These are phyloP conservation scores for Blastobotrys raffinosifermentans DNA, from an alignment of 1,139 yeast species.

Conservation along the genomic window DNA sequence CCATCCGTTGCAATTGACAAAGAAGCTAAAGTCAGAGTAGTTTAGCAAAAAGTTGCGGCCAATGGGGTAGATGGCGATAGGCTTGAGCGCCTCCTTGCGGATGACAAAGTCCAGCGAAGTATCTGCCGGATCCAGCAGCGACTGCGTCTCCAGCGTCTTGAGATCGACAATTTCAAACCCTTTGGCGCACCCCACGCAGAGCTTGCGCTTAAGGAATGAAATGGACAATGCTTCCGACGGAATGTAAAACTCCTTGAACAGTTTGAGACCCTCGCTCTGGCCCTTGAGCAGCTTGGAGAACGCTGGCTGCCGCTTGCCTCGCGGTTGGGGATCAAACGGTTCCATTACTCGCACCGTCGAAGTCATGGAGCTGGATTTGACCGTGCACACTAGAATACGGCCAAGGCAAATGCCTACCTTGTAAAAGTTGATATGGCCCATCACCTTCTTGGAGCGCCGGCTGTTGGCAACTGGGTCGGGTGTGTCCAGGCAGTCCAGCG, in stretches of 20 bases:
- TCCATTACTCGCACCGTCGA: conserved; percentile 83
- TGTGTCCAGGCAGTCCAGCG: conserved; percentile 61
- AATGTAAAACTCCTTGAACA: conserved; percentile 71
- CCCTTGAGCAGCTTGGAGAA: conserved; percentile 46
- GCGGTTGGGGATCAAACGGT: conserved; percentile 54
- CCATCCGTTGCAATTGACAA: conserved; percentile 95
- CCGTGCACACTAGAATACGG: conserved; percentile 81
- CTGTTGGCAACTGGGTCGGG: conserved; percentile 61
- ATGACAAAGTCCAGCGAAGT: conserved; percentile 95
- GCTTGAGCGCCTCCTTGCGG: conserved; percentile 76
- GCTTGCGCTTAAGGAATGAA: conserved; percentile 78
- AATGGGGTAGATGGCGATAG: conserved; percentile 84
- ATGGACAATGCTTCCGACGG: conserved; percentile 88
- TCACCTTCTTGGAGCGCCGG: conserved; percentile 68
- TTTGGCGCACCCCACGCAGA: conserved; percentile 92
- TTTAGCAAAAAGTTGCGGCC: conserved; percentile 83
- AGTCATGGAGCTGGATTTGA: conserved; percentile 63
- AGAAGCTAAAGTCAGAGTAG: conserved; percentile 89
- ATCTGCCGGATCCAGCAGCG: conserved; percentile 89
- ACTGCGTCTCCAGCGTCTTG: conserved; percentile 70
- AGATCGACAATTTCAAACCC: conserved; percentile 90
- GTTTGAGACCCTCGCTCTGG: conserved; percentile 50
- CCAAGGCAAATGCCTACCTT: conserved; percentile 92
- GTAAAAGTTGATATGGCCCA: conserved; percentile 82
- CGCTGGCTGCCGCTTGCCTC: conserved; percentile 37